phyloP scores from a whole-genome alignment of 2,329 filamentous ascomycete genomes.

The Venturia nashicola region DNA sequence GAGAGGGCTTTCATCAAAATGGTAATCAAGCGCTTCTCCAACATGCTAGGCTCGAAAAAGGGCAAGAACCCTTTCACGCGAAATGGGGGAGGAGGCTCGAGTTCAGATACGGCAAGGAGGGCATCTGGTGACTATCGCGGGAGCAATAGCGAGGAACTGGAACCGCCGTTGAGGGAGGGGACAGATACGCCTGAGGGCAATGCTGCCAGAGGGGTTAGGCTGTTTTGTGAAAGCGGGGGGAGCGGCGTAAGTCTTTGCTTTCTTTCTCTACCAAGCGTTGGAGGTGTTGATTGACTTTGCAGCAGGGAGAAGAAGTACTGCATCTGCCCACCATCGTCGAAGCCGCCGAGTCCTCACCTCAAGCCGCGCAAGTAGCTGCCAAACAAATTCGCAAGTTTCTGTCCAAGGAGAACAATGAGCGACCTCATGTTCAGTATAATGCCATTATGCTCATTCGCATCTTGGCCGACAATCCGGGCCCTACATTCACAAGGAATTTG shows the following conservation, averaged over 20 bases:
- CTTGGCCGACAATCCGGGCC: slow-evolving; percentile 79
- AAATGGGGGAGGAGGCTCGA: background rate
- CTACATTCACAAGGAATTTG: slow-evolving; percentile 80
- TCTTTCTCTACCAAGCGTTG: background rate
- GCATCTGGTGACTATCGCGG: background rate
- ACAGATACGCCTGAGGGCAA: slow-evolving; percentile 54
- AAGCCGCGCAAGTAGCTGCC: slow-evolving; percentile 71
- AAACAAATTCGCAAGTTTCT: slow-evolving; percentile 72
- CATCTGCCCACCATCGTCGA: slow-evolving; percentile 91
- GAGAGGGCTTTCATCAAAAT: background rate
- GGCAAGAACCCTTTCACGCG: slow-evolving; percentile 6
- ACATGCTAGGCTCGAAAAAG: slow-evolving; percentile 1
- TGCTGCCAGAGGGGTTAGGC: slow-evolving; percentile 51
- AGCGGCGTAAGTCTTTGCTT: slow-evolving; percentile 14
- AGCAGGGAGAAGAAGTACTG: slow-evolving; percentile 74
- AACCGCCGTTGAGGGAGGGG: background rate
- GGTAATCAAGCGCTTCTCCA: slow-evolving; percentile 11
- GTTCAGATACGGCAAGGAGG: background rate
- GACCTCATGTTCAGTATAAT: slow-evolving; percentile 79
- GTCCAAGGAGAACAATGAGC: slow-evolving; percentile 51
- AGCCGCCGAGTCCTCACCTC: slow-evolving; percentile 80
- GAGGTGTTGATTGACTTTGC: background rate
- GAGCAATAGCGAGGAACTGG: background rate
- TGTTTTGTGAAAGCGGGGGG: slow-evolving; percentile 27
- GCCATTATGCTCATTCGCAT: slow-evolving; percentile 92